Base-by-base conservation (phyloP, 1,284 basidiomycete species). In the Sphaerobolus stellatus region DNA sequence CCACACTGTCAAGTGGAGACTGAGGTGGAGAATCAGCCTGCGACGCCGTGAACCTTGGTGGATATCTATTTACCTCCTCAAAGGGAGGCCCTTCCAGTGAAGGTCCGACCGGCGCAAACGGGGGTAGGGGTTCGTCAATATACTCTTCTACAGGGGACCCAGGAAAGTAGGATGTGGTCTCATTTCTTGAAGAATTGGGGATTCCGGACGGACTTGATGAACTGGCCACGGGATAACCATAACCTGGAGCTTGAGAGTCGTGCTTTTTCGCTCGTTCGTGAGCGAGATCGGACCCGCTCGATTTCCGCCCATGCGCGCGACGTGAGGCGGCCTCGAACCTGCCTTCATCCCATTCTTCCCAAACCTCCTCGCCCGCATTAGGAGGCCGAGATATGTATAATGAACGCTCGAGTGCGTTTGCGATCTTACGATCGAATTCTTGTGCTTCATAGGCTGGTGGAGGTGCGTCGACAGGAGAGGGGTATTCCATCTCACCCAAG, bases 381-480 rank as follows among this genome's bases (percentile, higher is more conserved):
- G 50, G 56, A 65, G 61, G 30, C 68, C 64, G 27, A 70, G 58
- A 4, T 14, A 52, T 34, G 16, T 57, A 34, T 11, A 71, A 56
- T 20, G 78, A 80, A 33, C 70, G 59, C 48, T 79, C 69, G 9
- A 78, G 54, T 6, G 75, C 76, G 31, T 69, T 67, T 2, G 73
- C 65, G 41, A 78, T 70, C 66, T 84, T 87, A 44, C 71, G 75
- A 65, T 86, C 81, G 41, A 78, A 80, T 57, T 82, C 80, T 56
- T 78, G 74, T 48, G 73, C 80, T 70, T 58, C 71, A 69, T 73
- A 79, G 74, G 71, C 87, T 60, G 71, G 77, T 63, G 68, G 77
- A 36, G 73, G 74, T 14, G 62, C 66, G 43, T 54, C 52, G 8
- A 31, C 24, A 22, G 52, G 52, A 48, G 52, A 28, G 22, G 9